Base-by-base conservation (phyloP, 1,284 basidiomycete genomes). In the Kalmanozyma brasiliensis region DNA sequence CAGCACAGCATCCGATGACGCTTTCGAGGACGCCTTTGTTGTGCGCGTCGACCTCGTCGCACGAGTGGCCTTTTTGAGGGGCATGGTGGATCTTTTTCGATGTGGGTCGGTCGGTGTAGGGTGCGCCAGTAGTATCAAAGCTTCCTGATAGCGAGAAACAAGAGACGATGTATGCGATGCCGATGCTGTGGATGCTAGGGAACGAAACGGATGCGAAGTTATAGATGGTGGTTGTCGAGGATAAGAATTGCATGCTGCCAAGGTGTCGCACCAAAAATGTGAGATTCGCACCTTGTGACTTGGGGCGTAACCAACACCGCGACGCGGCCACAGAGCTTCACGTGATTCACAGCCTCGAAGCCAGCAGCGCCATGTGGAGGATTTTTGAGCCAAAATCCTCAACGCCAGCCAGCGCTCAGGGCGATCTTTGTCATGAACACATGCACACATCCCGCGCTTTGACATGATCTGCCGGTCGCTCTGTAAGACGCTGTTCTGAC, bases 301-400 rank as follows among this genome's bases (percentile, higher is more conserved):
- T n/a, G 19, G 34, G n/a, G n/a, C n/a, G n/a, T n/a, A n/a, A n/a
- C 16, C 56, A 69, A 69, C 60, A 69, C 66, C 66, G 66, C 60
- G 66, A 63, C 66, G 66, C 60, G 60, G 56, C 41, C 32, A 17
- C 30, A 37, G 24, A 7, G 35, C 43, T 61, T 67, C 64, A 67
- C 64, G 64, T 67, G 64, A 67, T 66, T 46, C n/a, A 33, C 16
- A 41, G 1, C 22, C 16, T 6, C 17, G n/a, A 20, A 41, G 19
- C 11, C 9, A n/a, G n/a, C n/a, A n/a, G n/a, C n/a, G 8, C n/a
- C 14, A 63, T 45, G 61, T 63, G 61, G 61, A 63, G 61, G 53
- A 38, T 24, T 36, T 7, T 23, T n/a, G 19, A 19, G 20, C 34
- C 37, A 52, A 52, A 51, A 52, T 42, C 24, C 19, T 8, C 8